Evolutionary conservation across 495 filamentous ascomycete genomes (phyloP), one percentile per base, ranked within the genome.

Genomic region (Chlorociboria aeruginascens): DNA sequence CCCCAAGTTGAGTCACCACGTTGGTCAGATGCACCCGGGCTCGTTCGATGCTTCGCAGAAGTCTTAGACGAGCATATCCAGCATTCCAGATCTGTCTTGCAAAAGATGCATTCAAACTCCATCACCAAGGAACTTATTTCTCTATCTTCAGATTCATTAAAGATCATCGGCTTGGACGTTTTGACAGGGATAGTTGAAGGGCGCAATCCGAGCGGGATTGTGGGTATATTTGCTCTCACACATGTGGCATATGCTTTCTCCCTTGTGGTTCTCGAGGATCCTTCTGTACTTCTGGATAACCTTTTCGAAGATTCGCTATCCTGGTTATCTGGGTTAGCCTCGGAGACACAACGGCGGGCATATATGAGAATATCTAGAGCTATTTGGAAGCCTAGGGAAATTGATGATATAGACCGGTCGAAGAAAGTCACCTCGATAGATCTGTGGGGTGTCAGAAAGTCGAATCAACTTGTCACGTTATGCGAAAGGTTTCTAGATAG

Each of bases 191-290:
- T 53, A n/a, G 30, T 55, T 33, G 53, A 59, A 38, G 50, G 50
- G 3, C 44, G 56, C 12, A 52, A 53, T 16, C 56, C 56, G 16
- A 53, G 43, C 6, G 44, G 49, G 14, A 44, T 56, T 32, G 43
- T 56, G 8, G 43, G 53, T 36, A 40, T 53, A 13, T 59, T 53
- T 45, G 49, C 52, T 1, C 51, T 59, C 14, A 50, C 53, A 8
- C 52, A 59, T 53, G 46, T 59, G 11, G 52, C 56, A n/a, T 59
- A 40, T 41, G 52, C 56, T 1, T 43, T 50, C 12, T 45, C 50
- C 1, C 53, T 56, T 40, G 50, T 49, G 1, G 39, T 51, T 9
- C 43, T 55, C 32, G 13, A 47, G 10, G 36, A 53, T 28, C 40
- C 48, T 17, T 29, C 28, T 1, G 50, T 45, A 37, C 51, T 58